These are phyloP conservation scores for Dryadomyces quercus-mongolicae DNA, from an alignment of 2,329 filamentous ascomycete species.

Conservation along the genomic window DNA sequence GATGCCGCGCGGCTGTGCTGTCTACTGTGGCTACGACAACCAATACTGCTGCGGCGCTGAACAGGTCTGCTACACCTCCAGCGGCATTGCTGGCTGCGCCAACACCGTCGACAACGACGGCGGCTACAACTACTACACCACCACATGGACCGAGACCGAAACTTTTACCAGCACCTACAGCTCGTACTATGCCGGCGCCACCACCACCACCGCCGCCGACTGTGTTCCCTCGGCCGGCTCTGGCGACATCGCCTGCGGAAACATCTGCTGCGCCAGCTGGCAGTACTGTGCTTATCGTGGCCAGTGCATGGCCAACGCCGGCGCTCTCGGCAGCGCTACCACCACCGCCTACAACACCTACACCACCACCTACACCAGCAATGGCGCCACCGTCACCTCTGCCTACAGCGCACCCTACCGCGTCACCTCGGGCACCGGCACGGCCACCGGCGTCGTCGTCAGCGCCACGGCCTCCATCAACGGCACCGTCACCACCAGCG, in stretches of 20 bases:
- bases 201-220: slow-evolving; percentile 22
- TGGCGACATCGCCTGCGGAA: slow-evolving; percentile 51
- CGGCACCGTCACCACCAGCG: slow-evolving; percentile 24
- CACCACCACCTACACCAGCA: slow-evolving; percentile 22
- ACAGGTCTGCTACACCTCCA: slow-evolving; percentile 38
- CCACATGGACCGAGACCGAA: slow-evolving; percentile 48
- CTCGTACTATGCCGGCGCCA: slow-evolving; percentile 32
- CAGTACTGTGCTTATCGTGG: slow-evolving; percentile 52
- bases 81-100: slow-evolving; percentile 37
- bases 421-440: slow-evolving; percentile 39
- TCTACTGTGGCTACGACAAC: slow-evolving; percentile 41
- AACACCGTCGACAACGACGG: slow-evolving; percentile 20
- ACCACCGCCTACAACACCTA: slow-evolving; percentile 19
- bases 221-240: slow-evolving; percentile 37
- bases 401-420: slow-evolving; percentile 37
- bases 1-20: slow-evolving; percentile 34
- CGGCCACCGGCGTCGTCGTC: slow-evolving; percentile 41
- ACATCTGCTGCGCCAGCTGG: slow-evolving; percentile 56
- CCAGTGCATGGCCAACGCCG: slow-evolving; percentile 43
- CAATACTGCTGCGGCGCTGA: slow-evolving; percentile 41
- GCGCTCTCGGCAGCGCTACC: slow-evolving; percentile 16
- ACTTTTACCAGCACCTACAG: slow-evolving; percentile 48
- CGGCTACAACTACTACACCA: slow-evolving; percentile 29
- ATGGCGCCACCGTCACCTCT: slow-evolving; percentile 37
- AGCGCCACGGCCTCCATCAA: slow-evolving; percentile 27